Percentiles rank a stretch among this genome's conserved stretches.
Evolutionary conservation across 352 stramenopile species (phyloP).

Genomic region (Phytopythium chamaehyphon): DNA sequence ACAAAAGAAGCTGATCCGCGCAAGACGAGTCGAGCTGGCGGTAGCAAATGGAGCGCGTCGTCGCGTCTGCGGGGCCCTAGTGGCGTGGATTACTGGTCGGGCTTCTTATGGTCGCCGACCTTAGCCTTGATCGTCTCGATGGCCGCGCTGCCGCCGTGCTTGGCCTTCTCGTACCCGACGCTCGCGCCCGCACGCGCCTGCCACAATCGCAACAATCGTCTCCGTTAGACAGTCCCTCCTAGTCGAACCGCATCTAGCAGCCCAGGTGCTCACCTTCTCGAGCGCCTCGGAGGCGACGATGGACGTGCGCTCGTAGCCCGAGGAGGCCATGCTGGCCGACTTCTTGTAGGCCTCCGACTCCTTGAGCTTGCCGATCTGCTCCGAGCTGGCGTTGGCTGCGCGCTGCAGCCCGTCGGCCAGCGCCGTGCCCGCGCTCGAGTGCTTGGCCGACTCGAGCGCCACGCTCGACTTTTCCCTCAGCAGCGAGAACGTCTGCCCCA

Average conservation of each 20-base stretch:
- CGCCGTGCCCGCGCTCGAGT: slow-evolving; percentile 66
- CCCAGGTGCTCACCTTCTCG: slow-evolving; percentile 79
- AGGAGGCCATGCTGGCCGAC: slow-evolving; percentile 54
- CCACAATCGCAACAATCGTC: too few species aligned
- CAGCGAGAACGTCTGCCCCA: slow-evolving; percentile 60
- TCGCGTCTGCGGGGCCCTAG: too few species aligned
- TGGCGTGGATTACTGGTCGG: slow-evolving; percentile 5
- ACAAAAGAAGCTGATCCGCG: too few species aligned
- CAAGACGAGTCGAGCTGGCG: too few species aligned
- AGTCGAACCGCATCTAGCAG: too few species aligned
- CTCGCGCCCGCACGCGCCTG: slow-evolving; percentile 61
- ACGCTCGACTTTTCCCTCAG: slow-evolving; percentile 73
- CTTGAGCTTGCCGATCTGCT: slow-evolving; percentile 79
- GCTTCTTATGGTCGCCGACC: slow-evolving; percentile 9
- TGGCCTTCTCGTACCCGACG: slow-evolving; percentile 74
- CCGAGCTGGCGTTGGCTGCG: slow-evolving; percentile 55
- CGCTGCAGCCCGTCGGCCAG: slow-evolving; percentile 62
- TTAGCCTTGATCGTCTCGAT: slow-evolving; percentile 80
- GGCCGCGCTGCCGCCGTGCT: slow-evolving; percentile 58
- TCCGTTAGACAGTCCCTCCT: too few species aligned
- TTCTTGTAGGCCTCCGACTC: slow-evolving; percentile 86
- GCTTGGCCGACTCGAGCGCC: slow-evolving; percentile 71
- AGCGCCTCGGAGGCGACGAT: slow-evolving; percentile 59
- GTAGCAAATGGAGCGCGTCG: too few species aligned
- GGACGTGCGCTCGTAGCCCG: slow-evolving; percentile 55